Percentiles rank a stretch among this genome's conserved stretches.
phyloP scores from a whole-genome alignment of 176 grass and related monocot species.

The Oryza rufipogon region DNA sequence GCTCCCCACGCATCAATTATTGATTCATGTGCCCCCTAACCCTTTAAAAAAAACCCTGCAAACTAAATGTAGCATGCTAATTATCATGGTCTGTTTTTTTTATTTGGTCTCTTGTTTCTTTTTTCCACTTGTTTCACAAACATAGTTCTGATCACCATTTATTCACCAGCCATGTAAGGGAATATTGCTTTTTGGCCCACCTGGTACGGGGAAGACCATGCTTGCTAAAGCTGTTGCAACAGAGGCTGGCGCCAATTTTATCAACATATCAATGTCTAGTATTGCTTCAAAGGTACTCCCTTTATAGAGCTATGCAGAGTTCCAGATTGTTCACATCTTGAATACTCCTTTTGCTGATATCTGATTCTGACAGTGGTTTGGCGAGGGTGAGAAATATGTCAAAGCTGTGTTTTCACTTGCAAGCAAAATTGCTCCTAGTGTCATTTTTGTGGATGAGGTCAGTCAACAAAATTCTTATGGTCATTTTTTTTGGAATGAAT shows the following conservation, averaged over 20 bases:
- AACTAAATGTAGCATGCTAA: conserved; percentile 21
- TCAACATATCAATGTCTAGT: conserved; percentile 99
- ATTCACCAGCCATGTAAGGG: conserved; percentile 87
- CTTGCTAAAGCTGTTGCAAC: conserved; percentile 99
- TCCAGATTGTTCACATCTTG: conserved; percentile 36
- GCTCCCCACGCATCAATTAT: neutral
- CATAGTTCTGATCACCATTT: conserved; percentile 34
- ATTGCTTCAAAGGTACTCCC: conserved; percentile 83
- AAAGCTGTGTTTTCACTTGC: conserved; percentile 96
- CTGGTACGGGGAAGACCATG: conserved; percentile 97
- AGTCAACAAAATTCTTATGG: conserved; percentile 36
- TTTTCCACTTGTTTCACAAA: conserved; percentile 11
- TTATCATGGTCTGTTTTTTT: conserved; percentile 5
- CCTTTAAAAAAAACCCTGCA: conserved; percentile 15
- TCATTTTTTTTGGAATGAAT: neutral
- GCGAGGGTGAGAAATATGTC: conserved; percentile 97
- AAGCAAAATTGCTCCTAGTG: conserved; percentile 98
- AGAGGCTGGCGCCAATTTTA: conserved; percentile 97
- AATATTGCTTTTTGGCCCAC: conserved; percentile 96
- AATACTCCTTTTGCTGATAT: conserved; percentile 32
- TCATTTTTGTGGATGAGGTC: conserved; percentile 99
- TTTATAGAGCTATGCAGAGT: conserved; percentile 26
- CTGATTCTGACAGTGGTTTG: conserved; percentile 86
- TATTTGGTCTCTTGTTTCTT: conserved; percentile 5
- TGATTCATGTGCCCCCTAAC: neutral